Evolutionary conservation across 2,329 filamentous ascomycete genomes (phyloP).

Genomic region (Cladosporium sp.): DNA sequence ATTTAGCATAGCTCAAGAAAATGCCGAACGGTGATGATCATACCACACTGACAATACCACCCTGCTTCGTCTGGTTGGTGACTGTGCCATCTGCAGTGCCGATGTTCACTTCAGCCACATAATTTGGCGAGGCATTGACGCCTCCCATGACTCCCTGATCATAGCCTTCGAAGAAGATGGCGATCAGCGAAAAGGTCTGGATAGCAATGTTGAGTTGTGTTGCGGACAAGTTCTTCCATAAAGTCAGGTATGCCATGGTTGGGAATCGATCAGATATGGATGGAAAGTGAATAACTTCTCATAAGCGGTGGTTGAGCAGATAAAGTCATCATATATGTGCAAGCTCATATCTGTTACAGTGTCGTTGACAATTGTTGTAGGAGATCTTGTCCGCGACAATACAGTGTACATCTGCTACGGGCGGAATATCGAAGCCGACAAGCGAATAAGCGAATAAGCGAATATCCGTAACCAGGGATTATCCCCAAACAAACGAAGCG

Average conservation of each 20-base stretch:
- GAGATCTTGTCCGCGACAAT: no score
- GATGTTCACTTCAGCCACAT: slow-evolving; percentile 43
- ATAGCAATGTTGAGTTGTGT: slow-evolving; percentile 40
- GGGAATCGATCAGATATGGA: neutral
- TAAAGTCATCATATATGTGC: neutral
- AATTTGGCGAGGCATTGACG: slow-evolving; percentile 43
- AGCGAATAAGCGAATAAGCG: slow-evolving; percentile 2
- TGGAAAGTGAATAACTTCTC: neutral
- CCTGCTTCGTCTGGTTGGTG: slow-evolving; percentile 47
- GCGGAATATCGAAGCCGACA: neutral
- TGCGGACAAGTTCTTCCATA: slow-evolving; percentile 42
- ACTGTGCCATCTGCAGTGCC: slow-evolving; percentile 43
- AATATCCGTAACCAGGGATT: neutral
- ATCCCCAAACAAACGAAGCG: no score
- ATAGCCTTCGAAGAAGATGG: slow-evolving; percentile 45
- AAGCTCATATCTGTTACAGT: no score
- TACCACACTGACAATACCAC: slow-evolving; percentile 48
- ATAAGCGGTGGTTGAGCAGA: neutral
- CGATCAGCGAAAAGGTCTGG: slow-evolving; percentile 32
- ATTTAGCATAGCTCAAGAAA: neutral
- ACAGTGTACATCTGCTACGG: no score
- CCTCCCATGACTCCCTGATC: slow-evolving; percentile 54
- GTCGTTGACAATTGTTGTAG: no score
- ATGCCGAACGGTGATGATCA: neutral
- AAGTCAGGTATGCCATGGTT: neutral